Base-by-base conservation (phyloP, 768 basidiomycete genomes). In the Suillus weaverae region DNA sequence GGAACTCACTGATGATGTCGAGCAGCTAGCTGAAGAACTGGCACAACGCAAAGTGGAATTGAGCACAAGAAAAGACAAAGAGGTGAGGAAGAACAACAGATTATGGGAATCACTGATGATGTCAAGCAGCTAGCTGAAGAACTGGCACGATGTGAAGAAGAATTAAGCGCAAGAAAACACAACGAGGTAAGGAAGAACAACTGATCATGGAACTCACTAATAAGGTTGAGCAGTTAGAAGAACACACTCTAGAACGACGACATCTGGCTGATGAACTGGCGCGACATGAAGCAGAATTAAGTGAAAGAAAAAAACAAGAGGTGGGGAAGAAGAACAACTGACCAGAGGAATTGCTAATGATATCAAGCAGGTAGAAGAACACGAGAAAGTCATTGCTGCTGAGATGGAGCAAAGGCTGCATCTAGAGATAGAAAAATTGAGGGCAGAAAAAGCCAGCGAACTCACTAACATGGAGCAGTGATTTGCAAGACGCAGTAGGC, bases 381-480 rank as follows among this genome's bases (percentile, higher is more conserved):
- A 2, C 22, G 11, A 48, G 46, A 48, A 6, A 48, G 22, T 11
- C 11, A 48, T 48, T 22, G 18, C 2, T 14, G 41, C 61, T 10
- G 32, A 62, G 5, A 36, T 62, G 9, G 61, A 62, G 36, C 32
- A 6, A 51, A 48, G 22, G 16, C 26, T 53, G 32, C 57, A 53
- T 30, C 46, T 60, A 59, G 59, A 61, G 33, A 16, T 64, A 16
- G 38, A 44, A 33, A 60, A 50, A 33, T 11, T 64, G 57, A 35
- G 26, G 63, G 66, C 41, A 9, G 60, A 51, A 36, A 67, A 67
- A 56, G 60, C 43, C 48, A 57, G n/a, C 30, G 63, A 67, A 7
- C 60, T 67, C 13, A 48, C 63, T 22, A 67, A 62, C 46, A 67
- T 67, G 13, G 63, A 67, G 43, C 66, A 67, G n/a, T 7, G 39